Conservation (phyloP, 495 filamentous ascomycete species). For the Staphylotrichum tortipilum region DNA sequence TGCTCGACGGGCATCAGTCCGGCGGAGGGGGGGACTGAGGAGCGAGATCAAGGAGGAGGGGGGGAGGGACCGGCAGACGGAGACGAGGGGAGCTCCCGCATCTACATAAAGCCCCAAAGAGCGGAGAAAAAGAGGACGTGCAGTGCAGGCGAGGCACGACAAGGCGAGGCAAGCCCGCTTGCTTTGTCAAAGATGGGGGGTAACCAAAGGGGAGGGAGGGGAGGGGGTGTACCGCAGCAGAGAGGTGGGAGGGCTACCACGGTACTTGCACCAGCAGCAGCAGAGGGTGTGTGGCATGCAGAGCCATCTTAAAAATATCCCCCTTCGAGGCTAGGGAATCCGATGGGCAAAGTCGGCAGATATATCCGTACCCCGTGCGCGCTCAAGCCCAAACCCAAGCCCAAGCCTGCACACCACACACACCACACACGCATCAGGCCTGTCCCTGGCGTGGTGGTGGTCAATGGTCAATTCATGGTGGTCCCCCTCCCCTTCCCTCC, state of each 20-base stretch:
- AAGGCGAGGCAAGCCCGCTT: too few species aligned
- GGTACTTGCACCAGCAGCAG: too few species aligned
- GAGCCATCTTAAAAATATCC: conserved; percentile 9
- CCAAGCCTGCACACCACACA: too few species aligned
- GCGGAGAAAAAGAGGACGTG: too few species aligned
- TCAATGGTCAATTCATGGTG: too few species aligned
- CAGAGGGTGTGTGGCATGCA: conserved; percentile 16
- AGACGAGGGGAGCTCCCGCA: conserved; percentile 12
- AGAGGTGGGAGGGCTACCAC: too few species aligned
- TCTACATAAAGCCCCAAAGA: conserved; percentile 13
- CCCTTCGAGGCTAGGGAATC: too few species aligned
- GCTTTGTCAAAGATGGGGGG: conserved; percentile 9
- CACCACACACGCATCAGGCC: not conserved
- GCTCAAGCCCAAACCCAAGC: conserved; percentile 11
- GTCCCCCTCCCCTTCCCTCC: too few species aligned
- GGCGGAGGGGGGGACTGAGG: conserved; percentile 8
- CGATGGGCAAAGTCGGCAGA: conserved; percentile 17
- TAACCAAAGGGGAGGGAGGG: conserved; percentile 10
- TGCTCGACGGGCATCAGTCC: conserved; percentile 15
- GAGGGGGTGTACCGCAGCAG: too few species aligned
- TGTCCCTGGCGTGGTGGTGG: not conserved
- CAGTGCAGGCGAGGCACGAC: too few species aligned
- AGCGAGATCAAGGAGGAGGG: conserved; percentile 6
- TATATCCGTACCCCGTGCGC: conserved; percentile 18
- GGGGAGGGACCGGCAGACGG: conserved; percentile 11